Conservation (phyloP, 1,284 basidiomycete genomes). For the Wallemia ichthyophaga region DNA sequence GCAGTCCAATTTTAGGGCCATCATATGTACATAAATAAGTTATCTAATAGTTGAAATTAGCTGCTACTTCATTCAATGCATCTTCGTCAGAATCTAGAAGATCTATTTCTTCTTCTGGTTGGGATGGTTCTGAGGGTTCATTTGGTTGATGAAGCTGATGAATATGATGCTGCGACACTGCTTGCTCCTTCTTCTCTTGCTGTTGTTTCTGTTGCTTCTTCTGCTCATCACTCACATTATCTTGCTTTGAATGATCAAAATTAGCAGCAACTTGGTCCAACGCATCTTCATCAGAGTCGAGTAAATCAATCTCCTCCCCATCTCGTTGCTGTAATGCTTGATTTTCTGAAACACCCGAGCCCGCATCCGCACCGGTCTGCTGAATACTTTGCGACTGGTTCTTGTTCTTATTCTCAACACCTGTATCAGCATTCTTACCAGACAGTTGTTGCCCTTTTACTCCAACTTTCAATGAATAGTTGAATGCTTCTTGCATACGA, state of each 20-base stretch:
- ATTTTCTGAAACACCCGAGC: too few relatives aligned
- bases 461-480: slow-evolving; percentile 16
- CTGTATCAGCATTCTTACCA: too few relatives aligned
- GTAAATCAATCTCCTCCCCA: background rate
- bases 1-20: slow-evolving; percentile 17
- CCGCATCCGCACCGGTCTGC: too few relatives aligned
- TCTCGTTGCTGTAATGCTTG: too few relatives aligned
- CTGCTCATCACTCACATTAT: background rate
- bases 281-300: background rate
- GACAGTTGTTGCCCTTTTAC: too few relatives aligned
- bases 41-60: background rate
- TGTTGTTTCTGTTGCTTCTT: background rate
- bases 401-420: background rate
- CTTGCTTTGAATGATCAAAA: background rate
- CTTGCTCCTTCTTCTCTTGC: too few relatives aligned
- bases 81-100: background rate
- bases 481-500: slow-evolving; percentile 22
- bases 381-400: background rate
- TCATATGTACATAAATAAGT: background rate
- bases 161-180: too few relatives aligned
- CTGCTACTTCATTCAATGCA: background rate
- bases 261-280: background rate
- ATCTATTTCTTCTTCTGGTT: background rate
- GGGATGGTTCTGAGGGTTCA: too few relatives aligned
- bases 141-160: too few relatives aligned